phyloP scores from a whole-genome alignment of 345 rosid species.

The Salix caprea region DNA sequence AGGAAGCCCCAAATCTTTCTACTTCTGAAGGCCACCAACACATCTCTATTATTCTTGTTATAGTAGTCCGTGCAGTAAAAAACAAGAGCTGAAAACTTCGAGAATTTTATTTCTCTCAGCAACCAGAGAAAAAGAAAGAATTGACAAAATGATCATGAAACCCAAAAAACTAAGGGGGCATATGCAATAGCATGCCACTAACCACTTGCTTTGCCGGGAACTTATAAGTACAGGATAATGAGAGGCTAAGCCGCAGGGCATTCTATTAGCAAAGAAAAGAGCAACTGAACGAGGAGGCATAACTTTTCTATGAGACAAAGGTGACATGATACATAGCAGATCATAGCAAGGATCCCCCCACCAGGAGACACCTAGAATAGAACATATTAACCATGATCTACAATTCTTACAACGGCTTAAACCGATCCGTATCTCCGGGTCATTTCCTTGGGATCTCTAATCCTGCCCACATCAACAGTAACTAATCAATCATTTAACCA shows the following conservation, averaged over 20 bases:
- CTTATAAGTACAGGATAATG: slow-evolving; percentile 20
- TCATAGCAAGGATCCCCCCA: slow-evolving; percentile 33
- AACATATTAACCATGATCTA: slow-evolving; percentile 36
- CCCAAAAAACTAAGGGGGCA: slow-evolving; percentile 22
- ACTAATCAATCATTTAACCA: neutral
- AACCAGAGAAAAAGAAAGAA: slow-evolving; percentile 10
- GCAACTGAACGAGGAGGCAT: slow-evolving; percentile 28
- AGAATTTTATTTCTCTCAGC: slow-evolving; percentile 25
- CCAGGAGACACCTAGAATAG: slow-evolving; percentile 27
- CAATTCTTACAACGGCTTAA: slow-evolving; percentile 36
- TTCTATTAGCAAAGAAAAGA: slow-evolving; percentile 28
- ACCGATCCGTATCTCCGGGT: slow-evolving; percentile 22
- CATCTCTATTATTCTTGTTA: neutral
- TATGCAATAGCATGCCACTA: slow-evolving; percentile 31
- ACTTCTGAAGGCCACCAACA: neutral
- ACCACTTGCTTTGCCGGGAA: slow-evolving; percentile 31
- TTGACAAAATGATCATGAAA: slow-evolving; percentile 13
- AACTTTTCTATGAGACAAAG: slow-evolving; percentile 46
- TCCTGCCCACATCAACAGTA: slow-evolving; percentile 19
- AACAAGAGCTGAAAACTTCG: neutral
- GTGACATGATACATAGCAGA: slow-evolving; percentile 54
- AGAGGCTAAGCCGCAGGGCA: slow-evolving; percentile 20
- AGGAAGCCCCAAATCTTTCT: too few species aligned
- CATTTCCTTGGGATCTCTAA: slow-evolving; percentile 24
- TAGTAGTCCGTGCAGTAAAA: neutral